These are phyloP conservation scores for Dalbergia oliveri DNA, from an alignment of 306 rosid species.

Conservation along the genomic window DNA sequence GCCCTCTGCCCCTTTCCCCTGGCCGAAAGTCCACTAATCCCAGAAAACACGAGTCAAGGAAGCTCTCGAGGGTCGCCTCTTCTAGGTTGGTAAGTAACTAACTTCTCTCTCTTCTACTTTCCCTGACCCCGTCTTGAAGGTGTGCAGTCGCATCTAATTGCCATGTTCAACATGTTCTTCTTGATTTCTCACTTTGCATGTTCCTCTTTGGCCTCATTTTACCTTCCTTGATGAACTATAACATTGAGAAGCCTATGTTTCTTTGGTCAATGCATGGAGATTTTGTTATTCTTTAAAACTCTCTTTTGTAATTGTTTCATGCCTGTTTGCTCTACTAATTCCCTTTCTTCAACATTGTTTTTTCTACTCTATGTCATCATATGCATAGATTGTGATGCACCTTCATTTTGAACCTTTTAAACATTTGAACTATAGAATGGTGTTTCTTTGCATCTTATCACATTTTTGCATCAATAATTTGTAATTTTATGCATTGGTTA, in stretches of 20 bases:
- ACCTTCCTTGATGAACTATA: constrained; percentile 3
- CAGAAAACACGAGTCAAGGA: no score
- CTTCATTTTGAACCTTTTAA: constrained; percentile 19
- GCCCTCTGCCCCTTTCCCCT: no score
- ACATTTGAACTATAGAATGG: neutral
- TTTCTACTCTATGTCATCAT: neutral
- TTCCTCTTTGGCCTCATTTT: neutral
- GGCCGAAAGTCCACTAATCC: no score
- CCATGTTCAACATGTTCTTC: no score
- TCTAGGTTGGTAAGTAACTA: no score
- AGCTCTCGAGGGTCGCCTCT: no score
- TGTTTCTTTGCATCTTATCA: neutral
- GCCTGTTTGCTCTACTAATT: neutral
- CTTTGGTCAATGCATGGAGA: constrained; percentile 1
- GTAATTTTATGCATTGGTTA: neutral
- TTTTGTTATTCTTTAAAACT: neutral
- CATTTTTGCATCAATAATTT: neutral
- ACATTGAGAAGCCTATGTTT: neutral
- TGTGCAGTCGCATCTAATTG: no score
- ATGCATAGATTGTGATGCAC: neutral
- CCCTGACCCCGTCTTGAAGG: no score
- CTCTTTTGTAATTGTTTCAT: neutral
- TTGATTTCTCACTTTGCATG: neutral
- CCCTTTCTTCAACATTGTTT: neutral
- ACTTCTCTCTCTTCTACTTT: no score